These are phyloP conservation scores for Tuber magnatum DNA, from an alignment of 495 filamentous ascomycete species.

Conservation along the genomic window DNA sequence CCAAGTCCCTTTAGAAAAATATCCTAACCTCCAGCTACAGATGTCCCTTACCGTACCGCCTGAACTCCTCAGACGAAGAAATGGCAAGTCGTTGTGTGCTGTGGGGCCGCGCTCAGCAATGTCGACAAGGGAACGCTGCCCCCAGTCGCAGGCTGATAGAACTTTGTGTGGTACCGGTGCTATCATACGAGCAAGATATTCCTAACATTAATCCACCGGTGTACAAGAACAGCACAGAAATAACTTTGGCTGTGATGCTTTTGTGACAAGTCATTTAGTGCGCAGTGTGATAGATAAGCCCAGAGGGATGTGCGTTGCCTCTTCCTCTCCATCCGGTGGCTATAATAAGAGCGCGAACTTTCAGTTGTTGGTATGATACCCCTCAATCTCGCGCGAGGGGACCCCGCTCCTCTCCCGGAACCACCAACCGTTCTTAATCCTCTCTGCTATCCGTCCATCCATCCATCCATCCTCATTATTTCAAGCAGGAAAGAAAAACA, in stretches of 20 bases:
- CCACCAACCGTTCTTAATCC: background rate
- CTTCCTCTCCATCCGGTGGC: background rate
- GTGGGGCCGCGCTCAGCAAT: background rate
- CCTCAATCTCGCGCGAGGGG: background rate
- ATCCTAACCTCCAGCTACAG: no score
- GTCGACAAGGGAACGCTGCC: background rate
- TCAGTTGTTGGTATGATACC: background rate
- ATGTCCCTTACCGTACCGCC: no score
- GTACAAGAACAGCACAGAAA: background rate
- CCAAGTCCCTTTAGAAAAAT: no score
- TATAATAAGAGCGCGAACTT: background rate
- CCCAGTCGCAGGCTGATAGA: background rate
- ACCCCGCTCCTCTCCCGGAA: background rate
- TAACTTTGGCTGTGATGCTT: background rate
- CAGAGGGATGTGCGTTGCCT: background rate
- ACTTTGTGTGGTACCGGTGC: background rate
- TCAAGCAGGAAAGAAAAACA: background rate
- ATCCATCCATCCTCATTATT: background rate
- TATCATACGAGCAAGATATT: background rate
- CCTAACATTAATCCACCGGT: background rate
- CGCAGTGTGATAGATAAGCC: conserved; percentile 1
- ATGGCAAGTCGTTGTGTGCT: background rate
- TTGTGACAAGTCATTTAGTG: background rate
- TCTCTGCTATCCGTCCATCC: background rate
- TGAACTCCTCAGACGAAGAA: no score